Conservation (phyloP, 179 eudicot species). For the Silene noctiflora region DNA sequence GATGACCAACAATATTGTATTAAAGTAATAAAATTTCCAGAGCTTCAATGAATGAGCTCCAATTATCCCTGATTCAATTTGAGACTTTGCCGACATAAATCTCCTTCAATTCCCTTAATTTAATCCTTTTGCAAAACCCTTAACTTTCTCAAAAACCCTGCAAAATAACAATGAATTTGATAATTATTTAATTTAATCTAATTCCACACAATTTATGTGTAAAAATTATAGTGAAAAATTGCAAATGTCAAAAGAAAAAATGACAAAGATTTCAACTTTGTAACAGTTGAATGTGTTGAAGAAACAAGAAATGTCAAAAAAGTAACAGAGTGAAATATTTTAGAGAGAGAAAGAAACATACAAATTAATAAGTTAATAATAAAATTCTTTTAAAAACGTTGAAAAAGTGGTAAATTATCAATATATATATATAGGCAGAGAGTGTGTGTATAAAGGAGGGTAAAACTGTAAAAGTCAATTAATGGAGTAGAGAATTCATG, state of each 20-base stretch:
- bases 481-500: not conserved
- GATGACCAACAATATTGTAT: conserved; percentile 7
- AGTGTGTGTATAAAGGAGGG: not conserved
- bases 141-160: conserved; percentile 11
- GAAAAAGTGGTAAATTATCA: not conserved
- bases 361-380: not conserved
- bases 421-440: not conserved
- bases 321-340: not conserved
- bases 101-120: not conserved
- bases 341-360: not conserved
- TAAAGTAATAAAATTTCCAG: conserved; percentile 25
- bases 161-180: not conserved
- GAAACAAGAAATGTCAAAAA: not conserved
- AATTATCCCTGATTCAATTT: conserved; percentile 32
- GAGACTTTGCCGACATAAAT: conserved; percentile 44
- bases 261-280: conserved; percentile 24
- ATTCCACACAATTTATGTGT: too few species aligned
- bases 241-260: not conserved
- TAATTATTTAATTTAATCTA: too few species aligned
- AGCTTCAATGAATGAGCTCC: conserved; percentile 55
- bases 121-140: not conserved
- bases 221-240: conserved; percentile 13
- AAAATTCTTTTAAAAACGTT: conserved; percentile 12
- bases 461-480: not conserved
- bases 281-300: not conserved